These are phyloP conservation scores for Alternaria angustiovoidea DNA, from an alignment of 2,329 filamentous ascomycete species.

Conservation along the genomic window DNA sequence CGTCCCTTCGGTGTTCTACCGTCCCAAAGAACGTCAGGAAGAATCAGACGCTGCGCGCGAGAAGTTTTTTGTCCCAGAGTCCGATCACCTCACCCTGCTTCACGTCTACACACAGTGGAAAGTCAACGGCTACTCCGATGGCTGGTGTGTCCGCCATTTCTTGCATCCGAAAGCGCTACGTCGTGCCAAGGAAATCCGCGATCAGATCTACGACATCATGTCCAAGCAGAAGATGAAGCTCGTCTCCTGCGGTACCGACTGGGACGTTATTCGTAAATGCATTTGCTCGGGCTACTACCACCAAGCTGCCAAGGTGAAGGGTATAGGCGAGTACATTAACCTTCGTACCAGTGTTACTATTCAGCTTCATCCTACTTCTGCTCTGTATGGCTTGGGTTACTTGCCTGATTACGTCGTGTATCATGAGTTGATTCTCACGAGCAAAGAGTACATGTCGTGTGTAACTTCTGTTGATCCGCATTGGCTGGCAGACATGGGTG, in stretches of 20 bases:
- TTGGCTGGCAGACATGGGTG: constrained; percentile 95
- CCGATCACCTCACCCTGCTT: constrained; percentile 92
- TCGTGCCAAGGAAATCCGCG: constrained; percentile 89
- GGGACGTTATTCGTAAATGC: constrained; percentile 93
- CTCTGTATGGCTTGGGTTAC: constrained; percentile 90
- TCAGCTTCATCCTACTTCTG: constrained; percentile 91
- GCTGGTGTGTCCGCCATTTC: constrained; percentile 93
- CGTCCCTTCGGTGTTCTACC: constrained; percentile 95
- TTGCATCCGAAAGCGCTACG: constrained; percentile 93
- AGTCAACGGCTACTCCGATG: constrained; percentile 85
- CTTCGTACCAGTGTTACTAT: constrained; percentile 92
- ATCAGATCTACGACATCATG: constrained; percentile 95
- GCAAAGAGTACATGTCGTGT: constrained; percentile 97
- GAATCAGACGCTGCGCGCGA: constrained; percentile 95
- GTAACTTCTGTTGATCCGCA: constrained; percentile 96
- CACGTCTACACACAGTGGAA: constrained; percentile 98
- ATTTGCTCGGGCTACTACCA: constrained; percentile 99
- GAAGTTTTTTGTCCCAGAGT: constrained; percentile 98
- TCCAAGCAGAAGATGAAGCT: constrained; percentile 89
- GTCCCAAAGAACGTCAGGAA: constrained; percentile 94
- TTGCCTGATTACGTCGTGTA: constrained; percentile 97
- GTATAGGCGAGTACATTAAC: constrained; percentile 97
- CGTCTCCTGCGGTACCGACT: constrained; percentile 90
- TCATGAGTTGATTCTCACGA: constrained; percentile 95
- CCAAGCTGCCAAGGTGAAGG: constrained; percentile 94